Conservation (phyloP, 306 rosid genomes). For the Coriaria nepalensis region DNA sequence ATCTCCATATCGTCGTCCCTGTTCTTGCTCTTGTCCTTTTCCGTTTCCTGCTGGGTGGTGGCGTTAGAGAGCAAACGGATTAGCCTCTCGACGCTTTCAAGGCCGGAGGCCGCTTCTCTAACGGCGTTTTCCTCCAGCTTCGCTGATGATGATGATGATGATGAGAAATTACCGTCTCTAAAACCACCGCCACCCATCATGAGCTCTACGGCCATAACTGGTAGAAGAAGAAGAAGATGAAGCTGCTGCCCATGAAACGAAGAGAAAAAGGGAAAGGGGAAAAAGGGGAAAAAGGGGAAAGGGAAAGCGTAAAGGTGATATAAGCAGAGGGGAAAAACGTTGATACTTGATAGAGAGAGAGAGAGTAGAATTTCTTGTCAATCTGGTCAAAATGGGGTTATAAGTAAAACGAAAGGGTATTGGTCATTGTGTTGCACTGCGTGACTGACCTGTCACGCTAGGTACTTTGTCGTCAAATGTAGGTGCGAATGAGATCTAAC, state of each 20-base stretch:
- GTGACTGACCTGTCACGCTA: constrained; percentile 48
- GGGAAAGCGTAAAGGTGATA: not conserved
- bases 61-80: constrained; percentile 25
- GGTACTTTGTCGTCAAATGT: constrained; percentile 29
- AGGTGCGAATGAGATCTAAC: constrained; percentile 29
- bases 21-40: constrained; percentile 9
- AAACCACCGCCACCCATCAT: constrained; percentile 19
- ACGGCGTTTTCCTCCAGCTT: constrained; percentile 45
- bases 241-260: constrained; percentile 3
- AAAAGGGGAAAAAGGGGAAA: not conserved
- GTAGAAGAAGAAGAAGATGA: not conserved
- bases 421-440: constrained; percentile 23
- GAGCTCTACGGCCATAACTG: constrained; percentile 67
- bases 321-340: constrained; percentile 8
- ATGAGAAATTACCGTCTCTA: constrained; percentile 21
- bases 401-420: not conserved
- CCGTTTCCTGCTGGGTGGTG: not conserved
- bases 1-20: constrained; percentile 17
- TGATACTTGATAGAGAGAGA: constrained; percentile 15
- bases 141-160: not conserved
- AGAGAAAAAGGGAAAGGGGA: not conserved
- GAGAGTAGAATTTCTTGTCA: not conserved
- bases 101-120: constrained; percentile 68
- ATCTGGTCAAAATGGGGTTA: constrained; percentile 45
- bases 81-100: constrained; percentile 54